Evolutionary conservation across 148 eudicot genomes (phyloP).

Genomic region (Heliamphora exappendiculata): DNA sequence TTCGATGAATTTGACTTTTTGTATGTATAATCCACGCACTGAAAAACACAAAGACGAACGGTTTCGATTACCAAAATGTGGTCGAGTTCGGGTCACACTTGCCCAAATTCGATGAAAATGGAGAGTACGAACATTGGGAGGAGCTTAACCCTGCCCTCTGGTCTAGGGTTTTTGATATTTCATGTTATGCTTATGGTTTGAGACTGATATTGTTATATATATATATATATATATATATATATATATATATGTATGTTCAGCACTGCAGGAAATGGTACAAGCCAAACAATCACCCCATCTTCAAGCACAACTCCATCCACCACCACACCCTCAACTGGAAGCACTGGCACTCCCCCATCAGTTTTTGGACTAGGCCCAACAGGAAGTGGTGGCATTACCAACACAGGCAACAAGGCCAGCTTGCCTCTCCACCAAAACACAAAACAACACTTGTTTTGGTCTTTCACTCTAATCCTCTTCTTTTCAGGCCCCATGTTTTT

Average conservation of each 20-base stretch:
- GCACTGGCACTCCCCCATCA: constrained; percentile 1
- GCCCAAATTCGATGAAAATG: too few species aligned
- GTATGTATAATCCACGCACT: too few species aligned
- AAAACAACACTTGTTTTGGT: constrained; percentile 10
- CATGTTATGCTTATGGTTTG: too few species aligned
- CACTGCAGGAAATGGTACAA: neutral
- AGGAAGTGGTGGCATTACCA: neutral
- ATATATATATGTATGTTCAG: constrained; percentile 12
- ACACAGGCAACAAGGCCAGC: constrained; percentile 7
- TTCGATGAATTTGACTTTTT: too few species aligned
- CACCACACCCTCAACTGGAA: constrained; percentile 8
- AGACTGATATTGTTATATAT: too few species aligned
- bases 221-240: too few species aligned
- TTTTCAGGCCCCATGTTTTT: constrained; percentile 12
- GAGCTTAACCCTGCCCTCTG: neutral
- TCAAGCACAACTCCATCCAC: constrained; percentile 11
- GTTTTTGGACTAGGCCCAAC: constrained; percentile 18
- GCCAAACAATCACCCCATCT: constrained; percentile 3
- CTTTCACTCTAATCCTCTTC: constrained; percentile 1
- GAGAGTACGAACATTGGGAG: too few species aligned
- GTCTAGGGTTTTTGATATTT: neutral
- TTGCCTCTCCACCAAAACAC: constrained; percentile 5
- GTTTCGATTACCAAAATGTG: too few species aligned
- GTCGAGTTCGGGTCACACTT: too few species aligned
- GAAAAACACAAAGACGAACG: too few species aligned